A percentile compares a stretch with the other conserved stretches of the same genome.
phyloP scores from a whole-genome alignment of 2,329 filamentous ascomycete genomes.

The Hypoxylon sp. region DNA sequence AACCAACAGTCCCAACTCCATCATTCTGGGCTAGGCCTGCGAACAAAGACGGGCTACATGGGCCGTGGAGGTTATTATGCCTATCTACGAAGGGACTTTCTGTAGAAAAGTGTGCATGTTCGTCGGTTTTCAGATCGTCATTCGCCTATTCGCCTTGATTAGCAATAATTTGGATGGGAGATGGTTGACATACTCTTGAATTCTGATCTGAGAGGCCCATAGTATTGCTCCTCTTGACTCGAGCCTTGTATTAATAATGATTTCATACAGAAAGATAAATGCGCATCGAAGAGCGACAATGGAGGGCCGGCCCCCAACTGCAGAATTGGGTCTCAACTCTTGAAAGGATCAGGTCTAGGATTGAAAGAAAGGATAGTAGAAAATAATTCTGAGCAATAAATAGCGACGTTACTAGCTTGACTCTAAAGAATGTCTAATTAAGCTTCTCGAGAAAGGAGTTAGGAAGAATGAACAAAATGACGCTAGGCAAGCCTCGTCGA shows the following conservation, averaged over 20 bases:
- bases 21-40: conserved; percentile 10
- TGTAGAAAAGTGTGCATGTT: not conserved
- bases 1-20: conserved; percentile 2
- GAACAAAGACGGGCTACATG: not conserved
- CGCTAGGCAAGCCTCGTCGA: not conserved
- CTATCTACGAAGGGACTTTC: conserved; percentile 16
- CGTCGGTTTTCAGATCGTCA: not conserved
- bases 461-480: conserved; percentile 1
- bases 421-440: conserved; percentile 33
- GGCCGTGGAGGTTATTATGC: not conserved
- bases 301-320: conserved; percentile 1
- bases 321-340: not conserved
- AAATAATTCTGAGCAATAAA: conserved; percentile 13
- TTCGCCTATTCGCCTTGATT: conserved; percentile 18
- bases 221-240: not conserved
- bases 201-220: conserved; percentile 3
- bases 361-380: conserved; percentile 2
- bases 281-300: not conserved
- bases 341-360: not conserved
- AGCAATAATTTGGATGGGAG: not conserved
- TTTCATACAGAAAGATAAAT: conserved; percentile 1
- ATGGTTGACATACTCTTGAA: conserved; percentile 21
- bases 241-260: not conserved
- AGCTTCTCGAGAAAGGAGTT: not conserved
- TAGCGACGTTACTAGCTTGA: conserved; percentile 5